Conservation (phyloP, 1,284 basidiomycete genomes). For the Tylopilus sp. region DNA sequence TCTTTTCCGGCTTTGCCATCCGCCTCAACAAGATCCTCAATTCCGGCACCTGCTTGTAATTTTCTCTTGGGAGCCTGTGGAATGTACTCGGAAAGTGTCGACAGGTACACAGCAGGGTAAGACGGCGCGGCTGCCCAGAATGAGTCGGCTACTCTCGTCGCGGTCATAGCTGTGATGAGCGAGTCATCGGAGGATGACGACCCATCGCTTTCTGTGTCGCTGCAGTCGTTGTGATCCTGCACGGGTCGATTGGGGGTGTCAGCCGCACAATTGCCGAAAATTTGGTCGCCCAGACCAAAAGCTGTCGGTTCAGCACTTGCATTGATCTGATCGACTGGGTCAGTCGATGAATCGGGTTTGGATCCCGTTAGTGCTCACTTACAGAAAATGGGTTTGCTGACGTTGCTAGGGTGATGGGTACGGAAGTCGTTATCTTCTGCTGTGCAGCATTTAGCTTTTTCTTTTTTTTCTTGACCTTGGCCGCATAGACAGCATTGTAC, state of each 20-base stretch:
- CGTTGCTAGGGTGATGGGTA: slow-evolving; percentile 34
- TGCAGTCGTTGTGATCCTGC: slow-evolving; percentile 24
- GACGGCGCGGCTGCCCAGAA: slow-evolving; percentile 59
- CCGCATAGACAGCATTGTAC: slow-evolving; percentile 68
- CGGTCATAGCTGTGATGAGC: slow-evolving; percentile 58
- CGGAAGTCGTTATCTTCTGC: slow-evolving; percentile 33
- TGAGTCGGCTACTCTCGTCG: slow-evolving; percentile 52
- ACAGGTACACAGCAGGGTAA: slow-evolving; percentile 68
- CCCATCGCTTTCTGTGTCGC: slow-evolving; percentile 31
- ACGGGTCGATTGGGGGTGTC: slow-evolving; percentile 10
- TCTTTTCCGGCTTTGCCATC: slow-evolving; percentile 43
- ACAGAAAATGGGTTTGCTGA: slow-evolving; percentile 71
- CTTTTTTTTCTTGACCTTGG: slow-evolving; percentile 55
- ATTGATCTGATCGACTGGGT: slow-evolving; percentile 18
- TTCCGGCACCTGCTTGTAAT: slow-evolving; percentile 36
- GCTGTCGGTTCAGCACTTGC: slow-evolving; percentile 28
- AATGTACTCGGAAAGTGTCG: slow-evolving; percentile 66
- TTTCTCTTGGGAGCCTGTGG: slow-evolving; percentile 53
- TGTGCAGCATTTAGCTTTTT: slow-evolving; percentile 35
- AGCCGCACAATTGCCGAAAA: slow-evolving; percentile 47
- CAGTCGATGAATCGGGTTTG: background rate
- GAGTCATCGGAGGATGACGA: slow-evolving; percentile 42
- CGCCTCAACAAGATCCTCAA: slow-evolving; percentile 40
- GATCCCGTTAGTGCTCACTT: slow-evolving; percentile 18
- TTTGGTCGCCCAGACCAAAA: slow-evolving; percentile 58